A percentile compares a stretch with the other conserved stretches of the same genome.
Conservation (phyloP, 345 rosid species). For the Cochlearia excelsa region DNA sequence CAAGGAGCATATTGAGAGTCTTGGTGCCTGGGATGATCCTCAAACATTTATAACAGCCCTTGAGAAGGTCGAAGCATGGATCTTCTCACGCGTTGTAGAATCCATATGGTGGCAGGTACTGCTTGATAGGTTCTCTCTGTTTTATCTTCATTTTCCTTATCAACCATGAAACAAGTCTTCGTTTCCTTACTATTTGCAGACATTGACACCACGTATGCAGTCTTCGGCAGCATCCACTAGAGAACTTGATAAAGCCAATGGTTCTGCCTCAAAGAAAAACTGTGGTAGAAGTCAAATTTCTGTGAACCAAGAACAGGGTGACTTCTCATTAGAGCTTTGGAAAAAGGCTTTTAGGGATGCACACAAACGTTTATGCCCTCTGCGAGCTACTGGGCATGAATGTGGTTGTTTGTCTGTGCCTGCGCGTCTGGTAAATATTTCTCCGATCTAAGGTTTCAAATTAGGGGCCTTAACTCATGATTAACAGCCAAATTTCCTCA, state of each 20-base stretch:
- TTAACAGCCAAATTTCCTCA: not conserved
- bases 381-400: slow-evolving; percentile 83
- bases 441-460: slow-evolving; percentile 2
- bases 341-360: slow-evolving; percentile 90
- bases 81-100: slow-evolving; percentile 76
- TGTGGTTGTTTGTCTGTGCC: slow-evolving; percentile 82
- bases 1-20: slow-evolving; percentile 43
- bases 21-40: slow-evolving; percentile 63
- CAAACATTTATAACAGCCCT: slow-evolving; percentile 53
- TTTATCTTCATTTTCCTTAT: not conserved
- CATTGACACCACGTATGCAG: slow-evolving; percentile 94
- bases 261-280: slow-evolving; percentile 49
- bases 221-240: slow-evolving; percentile 46
- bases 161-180: not conserved
- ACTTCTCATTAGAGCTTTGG: slow-evolving; percentile 78
- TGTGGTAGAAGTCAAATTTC: slow-evolving; percentile 41
- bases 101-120: slow-evolving; percentile 98
- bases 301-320: slow-evolving; percentile 54
- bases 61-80: slow-evolving; percentile 91
- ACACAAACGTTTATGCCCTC: slow-evolving; percentile 88
- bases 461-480: not conserved
- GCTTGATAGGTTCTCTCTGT: slow-evolving; percentile 9
- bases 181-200: slow-evolving; percentile 48
- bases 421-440: slow-evolving; percentile 62
- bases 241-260: slow-evolving; percentile 35